phyloP scores from a whole-genome alignment of 345 rosid genomes.

The Eucalyptus cladocalyx region DNA sequence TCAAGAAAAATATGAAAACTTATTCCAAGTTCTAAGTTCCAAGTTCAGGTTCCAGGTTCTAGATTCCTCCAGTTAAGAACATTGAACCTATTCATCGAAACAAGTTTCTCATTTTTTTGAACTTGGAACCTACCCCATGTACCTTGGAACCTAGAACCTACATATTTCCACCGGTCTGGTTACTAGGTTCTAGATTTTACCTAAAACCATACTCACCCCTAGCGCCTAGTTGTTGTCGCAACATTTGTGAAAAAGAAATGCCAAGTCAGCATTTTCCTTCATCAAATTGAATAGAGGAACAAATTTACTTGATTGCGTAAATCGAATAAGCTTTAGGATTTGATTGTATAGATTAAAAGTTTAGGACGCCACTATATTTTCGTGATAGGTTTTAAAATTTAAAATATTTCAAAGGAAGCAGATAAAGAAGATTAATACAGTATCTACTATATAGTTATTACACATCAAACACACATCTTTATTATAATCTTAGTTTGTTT shows the following conservation, averaged over 20 bases:
- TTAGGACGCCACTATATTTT: neutral
- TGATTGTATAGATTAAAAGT: neutral
- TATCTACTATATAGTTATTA: neutral
- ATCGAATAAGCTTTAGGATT: neutral
- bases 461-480: neutral
- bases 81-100: too few relatives aligned
- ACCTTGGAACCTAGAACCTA: too few relatives aligned
- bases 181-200: rapidly evolving
- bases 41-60: rapidly evolving
- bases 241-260: neutral
- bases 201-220: too few relatives aligned
- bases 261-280: neutral
- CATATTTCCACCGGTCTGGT: rapidly evolving
- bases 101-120: rapidly evolving
- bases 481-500: neutral
- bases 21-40: too few relatives aligned
- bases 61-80: too few relatives aligned
- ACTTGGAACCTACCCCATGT: rapidly evolving
- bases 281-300: neutral
- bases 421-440: neutral
- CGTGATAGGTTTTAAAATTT: rapidly evolving
- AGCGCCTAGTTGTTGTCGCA: neutral
- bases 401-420: neutral
- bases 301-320: neutral
- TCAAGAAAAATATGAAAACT: too few relatives aligned